Evolutionary conservation across 2,329 filamentous ascomycete genomes (phyloP).

Genomic region (Claviceps quebecensis): DNA sequence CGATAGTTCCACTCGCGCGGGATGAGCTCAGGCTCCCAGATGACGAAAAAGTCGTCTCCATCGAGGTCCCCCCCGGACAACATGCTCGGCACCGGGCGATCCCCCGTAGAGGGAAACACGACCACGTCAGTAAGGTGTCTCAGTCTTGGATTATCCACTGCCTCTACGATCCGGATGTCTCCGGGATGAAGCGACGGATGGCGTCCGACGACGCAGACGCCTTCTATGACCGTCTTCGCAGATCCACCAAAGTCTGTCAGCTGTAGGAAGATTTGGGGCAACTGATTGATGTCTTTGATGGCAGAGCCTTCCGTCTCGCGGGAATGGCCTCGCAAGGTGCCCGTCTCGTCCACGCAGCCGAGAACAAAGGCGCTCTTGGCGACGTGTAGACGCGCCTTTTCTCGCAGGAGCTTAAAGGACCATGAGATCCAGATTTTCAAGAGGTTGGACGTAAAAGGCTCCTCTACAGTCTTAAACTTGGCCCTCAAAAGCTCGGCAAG

Average conservation of each 20-base stretch:
- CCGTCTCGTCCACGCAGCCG: slow-evolving; percentile 78
- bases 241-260: slow-evolving; percentile 41
- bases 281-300: slow-evolving; percentile 30
- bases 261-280: slow-evolving; percentile 86
- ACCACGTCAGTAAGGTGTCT: slow-evolving; percentile 72
- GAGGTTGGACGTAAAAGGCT: slow-evolving; percentile 72
- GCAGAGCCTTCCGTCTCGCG: slow-evolving; percentile 26
- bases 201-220: slow-evolving; percentile 70
- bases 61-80: slow-evolving; percentile 92
- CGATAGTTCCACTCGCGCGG: slow-evolving; percentile 54
- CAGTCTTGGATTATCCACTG: slow-evolving; percentile 61
- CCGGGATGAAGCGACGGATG: slow-evolving; percentile 92
- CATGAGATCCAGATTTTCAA: slow-evolving; percentile 77
- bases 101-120: slow-evolving; percentile 71
- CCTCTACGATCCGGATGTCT: slow-evolving; percentile 76
- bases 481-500: slow-evolving; percentile 65
- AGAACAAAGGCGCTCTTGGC: slow-evolving; percentile 76
- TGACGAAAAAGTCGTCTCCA: slow-evolving; percentile 87
- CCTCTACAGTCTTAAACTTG: slow-evolving; percentile 59
- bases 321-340: slow-evolving; percentile 57
- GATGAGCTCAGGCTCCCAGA: slow-evolving; percentile 72
- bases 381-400: slow-evolving; percentile 77
- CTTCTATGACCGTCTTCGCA: slow-evolving; percentile 53
- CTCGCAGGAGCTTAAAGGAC: slow-evolving; percentile 80
- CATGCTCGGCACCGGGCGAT: slow-evolving; percentile 81